Conservation (phyloP, 2,329 filamentous ascomycete species). For the Exutisphaerella laricina region DNA sequence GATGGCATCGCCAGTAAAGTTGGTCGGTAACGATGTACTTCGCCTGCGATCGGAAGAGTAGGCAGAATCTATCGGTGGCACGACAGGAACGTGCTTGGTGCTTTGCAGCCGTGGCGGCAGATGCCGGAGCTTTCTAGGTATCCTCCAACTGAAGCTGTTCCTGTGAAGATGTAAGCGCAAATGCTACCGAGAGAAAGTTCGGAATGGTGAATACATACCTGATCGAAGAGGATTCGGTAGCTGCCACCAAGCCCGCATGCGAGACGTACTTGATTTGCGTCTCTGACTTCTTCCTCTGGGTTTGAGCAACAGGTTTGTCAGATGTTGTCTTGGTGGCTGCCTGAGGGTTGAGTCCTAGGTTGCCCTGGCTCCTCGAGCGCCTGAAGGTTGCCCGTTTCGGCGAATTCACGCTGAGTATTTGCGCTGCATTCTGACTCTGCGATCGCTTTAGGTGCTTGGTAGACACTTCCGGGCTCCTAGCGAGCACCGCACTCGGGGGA, state of each 20-base stretch:
- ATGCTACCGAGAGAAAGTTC: not conserved
- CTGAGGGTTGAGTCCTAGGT: conserved; percentile 1
- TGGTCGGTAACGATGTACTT: conserved; percentile 13
- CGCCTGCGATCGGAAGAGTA: conserved; percentile 13
- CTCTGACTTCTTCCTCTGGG: not conserved
- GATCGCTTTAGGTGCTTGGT: conserved; percentile 10
- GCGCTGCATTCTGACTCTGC: conserved; percentile 12
- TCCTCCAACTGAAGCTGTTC: conserved; percentile 26
- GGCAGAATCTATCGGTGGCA: conserved; percentile 17
- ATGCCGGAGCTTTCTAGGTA: conserved; percentile 27
- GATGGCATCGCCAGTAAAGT: no score
- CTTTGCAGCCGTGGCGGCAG: conserved; percentile 11
- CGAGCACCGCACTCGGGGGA: conserved; percentile 17
- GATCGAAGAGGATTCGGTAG: not conserved
- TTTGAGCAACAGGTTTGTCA: conserved; percentile 5
- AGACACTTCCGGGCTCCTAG: not conserved
- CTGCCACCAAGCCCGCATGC: not conserved
- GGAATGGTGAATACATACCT: not conserved
- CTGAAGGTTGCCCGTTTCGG: conserved; percentile 7
- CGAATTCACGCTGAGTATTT: conserved; percentile 1
- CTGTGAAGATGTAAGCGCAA: conserved; percentile 10
- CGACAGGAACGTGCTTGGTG: conserved; percentile 4
- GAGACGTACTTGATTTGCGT: conserved; percentile 6
- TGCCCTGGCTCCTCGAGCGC: conserved; percentile 12
- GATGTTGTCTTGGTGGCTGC: conserved; percentile 1